These are phyloP conservation scores for Phaffia tasmanica DNA, from an alignment of 768 basidiomycete species.

Conservation along the genomic window DNA sequence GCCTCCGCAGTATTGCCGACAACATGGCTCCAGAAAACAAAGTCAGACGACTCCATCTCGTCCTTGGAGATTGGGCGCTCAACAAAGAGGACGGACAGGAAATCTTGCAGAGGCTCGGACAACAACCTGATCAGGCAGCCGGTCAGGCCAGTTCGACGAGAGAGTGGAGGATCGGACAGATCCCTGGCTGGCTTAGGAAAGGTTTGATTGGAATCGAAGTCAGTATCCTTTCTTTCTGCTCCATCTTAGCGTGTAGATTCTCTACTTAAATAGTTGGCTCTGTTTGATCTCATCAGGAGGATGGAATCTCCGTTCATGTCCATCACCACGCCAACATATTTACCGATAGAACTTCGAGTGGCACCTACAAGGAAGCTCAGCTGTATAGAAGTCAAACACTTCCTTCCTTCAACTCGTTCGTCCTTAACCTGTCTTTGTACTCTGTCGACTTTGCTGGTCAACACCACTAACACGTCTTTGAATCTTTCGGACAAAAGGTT, in stretches of 20 bases:
- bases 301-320: conserved; percentile 15
- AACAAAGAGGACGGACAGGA: not conserved
- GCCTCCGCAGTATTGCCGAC: not conserved
- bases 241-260: too few relatives aligned
- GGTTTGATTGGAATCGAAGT: conserved; percentile 2
- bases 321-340: conserved; percentile 23
- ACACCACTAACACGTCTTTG: not conserved
- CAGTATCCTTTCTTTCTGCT: too few relatives aligned
- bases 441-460: not conserved
- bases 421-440: not conserved
- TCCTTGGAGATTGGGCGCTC: conserved; percentile 24
- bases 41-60: conserved; percentile 20
- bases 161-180: conserved; percentile 21
- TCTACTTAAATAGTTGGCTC: too few relatives aligned
- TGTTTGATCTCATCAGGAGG: not conserved
- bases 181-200: conserved; percentile 11
- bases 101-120: not conserved
- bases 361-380: conserved; percentile 1
- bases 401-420: conserved; percentile 23
- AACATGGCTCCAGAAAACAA: conserved; percentile 8
- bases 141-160: not conserved
- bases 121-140: not conserved
- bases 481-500: conserved; percentile 5
- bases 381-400: conserved; percentile 15
- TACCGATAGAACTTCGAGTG: conserved; percentile 4